Percentiles rank a stretch among this genome's conserved stretches.
Conservation (phyloP, 805 yeast species). For the Candida vartiovaarae region DNA sequence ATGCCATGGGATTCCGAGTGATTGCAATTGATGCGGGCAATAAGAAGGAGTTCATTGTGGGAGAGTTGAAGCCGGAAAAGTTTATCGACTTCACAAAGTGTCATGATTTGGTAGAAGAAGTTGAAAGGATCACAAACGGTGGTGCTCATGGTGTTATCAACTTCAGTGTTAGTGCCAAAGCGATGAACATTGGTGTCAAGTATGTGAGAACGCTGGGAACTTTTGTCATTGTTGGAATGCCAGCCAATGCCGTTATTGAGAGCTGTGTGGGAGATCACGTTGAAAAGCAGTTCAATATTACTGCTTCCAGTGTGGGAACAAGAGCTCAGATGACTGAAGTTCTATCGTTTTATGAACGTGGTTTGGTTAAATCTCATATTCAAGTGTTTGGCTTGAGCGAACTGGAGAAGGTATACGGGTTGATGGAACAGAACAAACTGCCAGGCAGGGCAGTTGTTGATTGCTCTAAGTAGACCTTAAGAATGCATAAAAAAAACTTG, state of each 20-base stretch:
- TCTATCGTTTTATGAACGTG: constrained; percentile 57
- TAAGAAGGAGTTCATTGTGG: constrained; percentile 47
- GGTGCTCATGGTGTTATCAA: constrained; percentile 68
- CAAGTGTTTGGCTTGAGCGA: constrained; percentile 48
- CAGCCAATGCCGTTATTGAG: constrained; percentile 39
- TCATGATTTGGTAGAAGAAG: constrained; percentile 42
- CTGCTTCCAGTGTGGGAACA: constrained; percentile 26
- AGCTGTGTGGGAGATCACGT: constrained; percentile 40
- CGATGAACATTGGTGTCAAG: constrained; percentile 39
- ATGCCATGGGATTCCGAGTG: constrained; percentile 68
- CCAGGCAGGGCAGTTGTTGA: constrained; percentile 81
- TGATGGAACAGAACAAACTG: constrained; percentile 49
- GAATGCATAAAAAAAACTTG: background rate
- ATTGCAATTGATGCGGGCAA: constrained; percentile 68
- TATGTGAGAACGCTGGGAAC: constrained; percentile 55
- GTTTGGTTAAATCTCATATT: constrained; percentile 53
- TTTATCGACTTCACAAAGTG: constrained; percentile 46
- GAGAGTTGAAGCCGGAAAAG: constrained; percentile 52
- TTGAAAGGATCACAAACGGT: constrained; percentile 42
- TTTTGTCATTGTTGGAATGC: constrained; percentile 55
- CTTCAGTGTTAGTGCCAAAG: constrained; percentile 47
- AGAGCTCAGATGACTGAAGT: constrained; percentile 46
- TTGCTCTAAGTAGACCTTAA: constrained; percentile 27
- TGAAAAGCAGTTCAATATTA: constrained; percentile 37
- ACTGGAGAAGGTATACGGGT: constrained; percentile 40